Conservation (phyloP, 2,329 filamentous ascomycete species). For the Botrytis pseudocinerea region DNA sequence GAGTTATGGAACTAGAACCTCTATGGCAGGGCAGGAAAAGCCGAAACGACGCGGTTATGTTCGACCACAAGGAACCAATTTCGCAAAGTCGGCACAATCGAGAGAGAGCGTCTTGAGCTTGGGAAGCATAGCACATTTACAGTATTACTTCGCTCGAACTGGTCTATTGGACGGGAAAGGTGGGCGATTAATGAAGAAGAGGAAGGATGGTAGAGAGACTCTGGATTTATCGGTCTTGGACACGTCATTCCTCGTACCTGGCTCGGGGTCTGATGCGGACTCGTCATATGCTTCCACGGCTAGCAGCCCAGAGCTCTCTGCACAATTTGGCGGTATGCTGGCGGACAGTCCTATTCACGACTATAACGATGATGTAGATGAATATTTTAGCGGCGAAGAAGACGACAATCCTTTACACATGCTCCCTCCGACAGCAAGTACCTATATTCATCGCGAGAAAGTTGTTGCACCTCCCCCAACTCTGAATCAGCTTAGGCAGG, state of each 20-base stretch:
- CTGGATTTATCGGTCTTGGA: slow-evolving; percentile 59
- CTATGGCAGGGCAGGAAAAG: slow-evolving; percentile 44
- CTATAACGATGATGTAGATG: slow-evolving; percentile 50
- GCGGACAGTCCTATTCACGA: slow-evolving; percentile 45
- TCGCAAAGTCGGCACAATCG: slow-evolving; percentile 84
- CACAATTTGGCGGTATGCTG: slow-evolving; percentile 40
- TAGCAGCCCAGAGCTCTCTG: slow-evolving; percentile 57
- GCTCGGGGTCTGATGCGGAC: slow-evolving; percentile 53
- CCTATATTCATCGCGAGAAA: slow-evolving; percentile 84
- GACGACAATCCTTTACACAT: slow-evolving; percentile 68
- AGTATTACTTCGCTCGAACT: slow-evolving; percentile 97
- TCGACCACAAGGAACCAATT: slow-evolving; percentile 52
- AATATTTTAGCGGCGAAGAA: slow-evolving; percentile 53
- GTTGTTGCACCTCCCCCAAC: slow-evolving; percentile 82
- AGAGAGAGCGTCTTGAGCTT: slow-evolving; percentile 94
- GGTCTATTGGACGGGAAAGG: slow-evolving; percentile 92
- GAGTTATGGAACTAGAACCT: slow-evolving; percentile 51
- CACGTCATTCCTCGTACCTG: slow-evolving; percentile 46
- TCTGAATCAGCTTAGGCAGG: slow-evolving; percentile 71
- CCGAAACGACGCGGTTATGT: slow-evolving; percentile 45
- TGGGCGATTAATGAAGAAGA: slow-evolving; percentile 76
- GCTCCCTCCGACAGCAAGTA: slow-evolving; percentile 95
- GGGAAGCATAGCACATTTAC: slow-evolving; percentile 93
- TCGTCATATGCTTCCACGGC: slow-evolving; percentile 61
- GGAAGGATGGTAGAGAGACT: slow-evolving; percentile 51